Conservation (phyloP, 768 basidiomycete species). For the Lactarius quietus region DNA sequence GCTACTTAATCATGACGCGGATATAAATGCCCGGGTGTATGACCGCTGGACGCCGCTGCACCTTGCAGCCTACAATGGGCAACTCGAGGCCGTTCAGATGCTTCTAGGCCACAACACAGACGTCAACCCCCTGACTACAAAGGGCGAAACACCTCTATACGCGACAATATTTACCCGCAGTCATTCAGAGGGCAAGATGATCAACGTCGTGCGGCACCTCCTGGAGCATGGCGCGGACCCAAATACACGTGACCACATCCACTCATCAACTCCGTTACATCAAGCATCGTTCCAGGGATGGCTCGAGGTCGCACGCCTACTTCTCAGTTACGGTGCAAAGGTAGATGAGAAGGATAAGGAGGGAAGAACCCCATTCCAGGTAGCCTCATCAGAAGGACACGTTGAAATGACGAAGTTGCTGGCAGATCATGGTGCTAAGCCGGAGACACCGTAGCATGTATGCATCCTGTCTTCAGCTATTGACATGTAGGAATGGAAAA, state of each 20-base stretch:
- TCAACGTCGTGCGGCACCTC: neutral
- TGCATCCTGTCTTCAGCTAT: too few relatives aligned
- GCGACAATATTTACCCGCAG: neutral
- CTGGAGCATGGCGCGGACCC: neutral
- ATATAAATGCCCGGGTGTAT: neutral
- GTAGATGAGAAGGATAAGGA: neutral
- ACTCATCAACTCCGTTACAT: neutral
- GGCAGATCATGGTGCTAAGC: too few relatives aligned
- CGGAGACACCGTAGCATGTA: neutral
- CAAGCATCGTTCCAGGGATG: neutral
- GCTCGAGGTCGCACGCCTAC: neutral
- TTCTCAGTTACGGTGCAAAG: neutral
- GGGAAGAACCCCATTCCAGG: neutral
- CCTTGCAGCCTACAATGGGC: neutral
- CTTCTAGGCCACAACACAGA: neutral
- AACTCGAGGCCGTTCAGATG: neutral
- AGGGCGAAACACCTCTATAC: neutral
- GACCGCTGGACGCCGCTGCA: neutral
- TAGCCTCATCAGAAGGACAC: neutral
- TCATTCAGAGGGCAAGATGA: too few relatives aligned
- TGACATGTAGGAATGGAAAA: too few relatives aligned
- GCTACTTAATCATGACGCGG: neutral
- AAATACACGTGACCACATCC: neutral
- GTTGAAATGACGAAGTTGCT: neutral
- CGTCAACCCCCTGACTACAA: neutral